A percentile compares a stretch with the other conserved stretches of the same genome.
phyloP scores from a whole-genome alignment of 2,329 filamentous ascomycete species.

The Venturia aucupariae region DNA sequence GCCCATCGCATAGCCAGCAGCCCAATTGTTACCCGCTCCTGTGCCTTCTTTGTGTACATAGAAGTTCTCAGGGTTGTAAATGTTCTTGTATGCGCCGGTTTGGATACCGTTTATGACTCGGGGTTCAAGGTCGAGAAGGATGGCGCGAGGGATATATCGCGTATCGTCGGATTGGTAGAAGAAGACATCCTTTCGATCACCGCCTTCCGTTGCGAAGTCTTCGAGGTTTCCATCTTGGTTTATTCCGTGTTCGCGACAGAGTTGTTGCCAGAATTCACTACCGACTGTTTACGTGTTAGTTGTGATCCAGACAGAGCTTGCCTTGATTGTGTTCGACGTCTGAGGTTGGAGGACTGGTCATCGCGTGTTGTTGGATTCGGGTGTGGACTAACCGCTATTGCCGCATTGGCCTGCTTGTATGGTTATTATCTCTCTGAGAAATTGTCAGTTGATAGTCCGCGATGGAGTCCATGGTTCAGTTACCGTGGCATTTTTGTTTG shows the following conservation, averaged over 20 bases:
- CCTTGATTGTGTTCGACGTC: neutral
- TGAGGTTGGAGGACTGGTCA: constrained; percentile 17
- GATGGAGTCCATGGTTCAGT: neutral
- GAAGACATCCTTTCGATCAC: constrained; percentile 97
- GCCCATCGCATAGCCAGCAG: constrained; percentile 87
- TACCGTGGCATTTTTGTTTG: constrained; percentile 14
- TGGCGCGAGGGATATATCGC: constrained; percentile 92
- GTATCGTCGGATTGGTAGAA: constrained; percentile 99
- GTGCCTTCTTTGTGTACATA: constrained; percentile 90
- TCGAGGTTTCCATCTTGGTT: constrained; percentile 95
- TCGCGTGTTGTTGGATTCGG: constrained; percentile 16
- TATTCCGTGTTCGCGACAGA: constrained; percentile 97
- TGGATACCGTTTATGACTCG: constrained; percentile 89
- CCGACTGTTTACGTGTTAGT: constrained; percentile 54
- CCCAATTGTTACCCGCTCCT: constrained; percentile 97
- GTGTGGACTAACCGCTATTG: constrained; percentile 76
- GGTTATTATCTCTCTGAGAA: constrained; percentile 87
- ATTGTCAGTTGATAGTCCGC: neutral
- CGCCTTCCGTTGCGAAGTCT: constrained; percentile 94
- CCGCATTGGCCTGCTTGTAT: constrained; percentile 98
- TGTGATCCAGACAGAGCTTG: neutral
- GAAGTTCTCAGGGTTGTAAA: constrained; percentile 99
- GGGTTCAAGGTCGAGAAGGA: constrained; percentile 89
- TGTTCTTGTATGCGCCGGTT: constrained; percentile 89
- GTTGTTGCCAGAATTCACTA: constrained; percentile 97